Evolutionary conservation across 352 stramenopile species (phyloP).

Genomic region (Globisporangium spinosum): DNA sequence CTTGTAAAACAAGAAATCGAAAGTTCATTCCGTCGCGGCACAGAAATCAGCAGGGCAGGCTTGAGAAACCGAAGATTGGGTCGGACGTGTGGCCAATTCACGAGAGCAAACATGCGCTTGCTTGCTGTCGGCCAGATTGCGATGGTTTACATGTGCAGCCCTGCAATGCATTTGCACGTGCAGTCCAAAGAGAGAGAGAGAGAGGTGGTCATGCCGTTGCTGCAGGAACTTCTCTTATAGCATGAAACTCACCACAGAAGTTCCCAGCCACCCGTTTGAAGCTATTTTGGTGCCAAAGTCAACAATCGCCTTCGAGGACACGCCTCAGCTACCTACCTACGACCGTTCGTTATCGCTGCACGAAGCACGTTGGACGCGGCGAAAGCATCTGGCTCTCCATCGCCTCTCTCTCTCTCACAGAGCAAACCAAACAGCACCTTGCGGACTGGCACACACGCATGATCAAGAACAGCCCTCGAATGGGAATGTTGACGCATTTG

Average conservation of each 20-base stretch:
- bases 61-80: not conserved
- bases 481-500: not conserved
- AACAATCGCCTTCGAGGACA: not conserved
- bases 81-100: not conserved
- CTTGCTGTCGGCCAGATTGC: not conserved
- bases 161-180: not conserved
- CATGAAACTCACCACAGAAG: not conserved
- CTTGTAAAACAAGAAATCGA: not conserved
- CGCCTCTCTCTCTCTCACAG: not conserved
- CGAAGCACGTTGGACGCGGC: not conserved
- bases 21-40: not conserved
- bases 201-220: not conserved
- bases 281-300: not conserved
- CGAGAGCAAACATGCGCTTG: not conserved
- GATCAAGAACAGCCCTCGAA: not conserved
- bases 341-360: not conserved
- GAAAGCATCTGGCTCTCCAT: conserved; percentile 2
- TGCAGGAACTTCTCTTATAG: not conserved
- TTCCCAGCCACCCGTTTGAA: not conserved
- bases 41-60: not conserved
- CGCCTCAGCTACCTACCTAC: not conserved
- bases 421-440: not conserved
- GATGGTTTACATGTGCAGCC: not conserved
- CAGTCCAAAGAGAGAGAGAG: not conserved
- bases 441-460: not conserved